Evolutionary conservation across 2,329 filamentous ascomycete genomes (phyloP), one percentile per base, ranked within the genome.

Genomic region (Ascochyta fabae): DNA sequence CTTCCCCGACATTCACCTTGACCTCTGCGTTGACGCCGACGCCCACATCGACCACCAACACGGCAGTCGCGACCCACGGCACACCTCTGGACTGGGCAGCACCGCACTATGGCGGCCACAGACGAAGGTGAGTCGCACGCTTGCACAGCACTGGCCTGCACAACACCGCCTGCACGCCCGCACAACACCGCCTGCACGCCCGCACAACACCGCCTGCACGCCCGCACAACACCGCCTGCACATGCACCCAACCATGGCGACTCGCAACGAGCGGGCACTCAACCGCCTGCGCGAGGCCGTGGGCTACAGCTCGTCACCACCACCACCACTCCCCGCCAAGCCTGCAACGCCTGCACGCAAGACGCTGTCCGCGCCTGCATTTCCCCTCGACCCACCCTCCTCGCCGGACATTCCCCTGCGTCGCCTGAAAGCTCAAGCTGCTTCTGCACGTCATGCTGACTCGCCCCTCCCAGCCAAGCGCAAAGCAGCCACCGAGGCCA

Each of bases 401-500:
- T 49, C 59, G 19, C 60, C 63, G 4, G 60, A 64, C 6, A 36
- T 61, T 8, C 54, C 64, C 19, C 56, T 69, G 29, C 48, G 40
- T 35, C 19, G 34, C 40, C 33, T 48, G 24, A 34, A 13, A n/a
- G 34, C 22, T 5, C 45, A 16, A 19, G 22, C 27, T 23, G 13
- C 45, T 1, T n/a, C 16, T 10, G 9, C 8, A 33, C 48, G 52
- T 10, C 24, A 41, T 49, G 53, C 68, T 69, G 53, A 73, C 62
- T 42, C 2, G 4, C 3, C 40, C 15, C 36, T 51, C 57, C 53
- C 59, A 73, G 81, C 77, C 36, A 93, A 93, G 81, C 88, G 90
- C 75, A 92, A 92, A 77, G 89, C 89, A 4, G 85, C 89, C 63
- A 85, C 89, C 66, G 87, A 89, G 60, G 84, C 86, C 41, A 87